Conservation (phyloP, 2,329 filamentous ascomycete genomes). For the Ophiognomonia clavigignenti-juglandacearum region DNA sequence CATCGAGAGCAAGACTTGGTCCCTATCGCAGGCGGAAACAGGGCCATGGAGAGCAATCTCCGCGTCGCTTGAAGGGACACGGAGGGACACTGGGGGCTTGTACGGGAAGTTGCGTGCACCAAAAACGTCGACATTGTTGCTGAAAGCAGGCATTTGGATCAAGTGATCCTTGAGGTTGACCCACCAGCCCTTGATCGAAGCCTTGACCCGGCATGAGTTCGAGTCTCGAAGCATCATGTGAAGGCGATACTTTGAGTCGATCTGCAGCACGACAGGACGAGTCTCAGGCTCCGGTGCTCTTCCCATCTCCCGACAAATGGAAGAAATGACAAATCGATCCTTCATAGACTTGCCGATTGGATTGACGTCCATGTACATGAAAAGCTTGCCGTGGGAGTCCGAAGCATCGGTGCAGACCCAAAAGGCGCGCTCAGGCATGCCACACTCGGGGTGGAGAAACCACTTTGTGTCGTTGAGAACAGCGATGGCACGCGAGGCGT, state of each 20-base stretch:
- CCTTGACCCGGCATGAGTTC: not conserved
- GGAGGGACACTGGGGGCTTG: slow-evolving; percentile 3
- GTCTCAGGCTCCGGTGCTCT: slow-evolving; percentile 3
- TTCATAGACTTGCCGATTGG: slow-evolving; percentile 17
- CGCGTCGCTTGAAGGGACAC: not conserved
- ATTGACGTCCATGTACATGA: slow-evolving; percentile 27
- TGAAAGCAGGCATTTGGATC: not conserved
- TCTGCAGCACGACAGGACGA: slow-evolving; percentile 10
- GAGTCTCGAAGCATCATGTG: not conserved
- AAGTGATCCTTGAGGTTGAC: not conserved
- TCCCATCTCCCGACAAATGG: slow-evolving; percentile 12
- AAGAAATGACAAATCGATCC: slow-evolving; percentile 27
- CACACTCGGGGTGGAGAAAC: slow-evolving; percentile 21
- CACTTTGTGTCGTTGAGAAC: not conserved
- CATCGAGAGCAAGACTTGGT: slow-evolving; percentile 10
- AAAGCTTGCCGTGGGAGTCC: slow-evolving; percentile 19
- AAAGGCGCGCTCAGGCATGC: slow-evolving; percentile 26
- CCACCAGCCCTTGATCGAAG: slow-evolving; percentile 10
- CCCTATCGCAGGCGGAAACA: slow-evolving; percentile 1
- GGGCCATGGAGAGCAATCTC: not conserved
- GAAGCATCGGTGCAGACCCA: slow-evolving; percentile 10
- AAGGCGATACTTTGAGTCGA: slow-evolving; percentile 3
- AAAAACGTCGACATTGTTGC: not conserved
- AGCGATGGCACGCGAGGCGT: not conserved
- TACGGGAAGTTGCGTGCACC: not conserved